Evolutionary conservation across 352 stramenopile genomes (phyloP).

Genomic region (Pythium rishiriense): DNA sequence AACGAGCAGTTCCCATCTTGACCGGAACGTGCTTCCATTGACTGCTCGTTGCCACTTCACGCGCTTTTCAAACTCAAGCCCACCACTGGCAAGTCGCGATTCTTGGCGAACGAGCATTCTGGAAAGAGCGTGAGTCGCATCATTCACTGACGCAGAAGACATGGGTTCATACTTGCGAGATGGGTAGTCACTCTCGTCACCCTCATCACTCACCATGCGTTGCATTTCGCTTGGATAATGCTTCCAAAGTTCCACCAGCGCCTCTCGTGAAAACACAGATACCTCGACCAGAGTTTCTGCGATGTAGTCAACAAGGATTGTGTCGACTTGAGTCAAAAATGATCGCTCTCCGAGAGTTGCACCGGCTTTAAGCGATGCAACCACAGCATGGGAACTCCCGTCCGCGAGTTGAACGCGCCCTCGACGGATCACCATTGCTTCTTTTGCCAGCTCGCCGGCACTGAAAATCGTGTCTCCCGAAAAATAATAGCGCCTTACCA

Average conservation of each 20-base stretch:
- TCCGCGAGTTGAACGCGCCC: slow-evolving; percentile 24
- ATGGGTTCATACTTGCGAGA: slow-evolving; percentile 1
- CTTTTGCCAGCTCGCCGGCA: slow-evolving; percentile 19
- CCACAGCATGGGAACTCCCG: slow-evolving; percentile 5
- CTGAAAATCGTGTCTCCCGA: slow-evolving; percentile 25
- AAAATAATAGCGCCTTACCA: slow-evolving; percentile 26
- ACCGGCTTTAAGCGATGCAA: slow-evolving; percentile 15
- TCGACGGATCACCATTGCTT: slow-evolving; percentile 30
- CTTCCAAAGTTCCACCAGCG: slow-evolving; percentile 16
- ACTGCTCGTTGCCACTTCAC: slow-evolving; percentile 34
- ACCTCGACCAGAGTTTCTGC: slow-evolving; percentile 25
- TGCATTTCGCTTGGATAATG: slow-evolving; percentile 25
- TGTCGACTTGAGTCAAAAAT: slow-evolving; percentile 16
- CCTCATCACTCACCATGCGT: slow-evolving; percentile 7
- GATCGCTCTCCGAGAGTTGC: slow-evolving; percentile 22
- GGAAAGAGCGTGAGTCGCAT: slow-evolving; percentile 6
- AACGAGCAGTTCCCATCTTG: slow-evolving; percentile 33
- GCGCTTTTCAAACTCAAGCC: slow-evolving; percentile 8
- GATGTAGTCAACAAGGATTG: slow-evolving; percentile 22
- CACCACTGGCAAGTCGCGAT: not conserved
- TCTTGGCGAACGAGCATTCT: slow-evolving; percentile 20
- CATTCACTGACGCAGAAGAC: not conserved
- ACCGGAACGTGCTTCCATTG: slow-evolving; percentile 31
- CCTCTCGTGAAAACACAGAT: slow-evolving; percentile 15
- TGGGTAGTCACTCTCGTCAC: not conserved